A percentile compares a stretch with the other conserved stretches of the same genome.
phyloP scores from a whole-genome alignment of 2,329 filamentous ascomycete species.

The Pezicula radicicola region DNA sequence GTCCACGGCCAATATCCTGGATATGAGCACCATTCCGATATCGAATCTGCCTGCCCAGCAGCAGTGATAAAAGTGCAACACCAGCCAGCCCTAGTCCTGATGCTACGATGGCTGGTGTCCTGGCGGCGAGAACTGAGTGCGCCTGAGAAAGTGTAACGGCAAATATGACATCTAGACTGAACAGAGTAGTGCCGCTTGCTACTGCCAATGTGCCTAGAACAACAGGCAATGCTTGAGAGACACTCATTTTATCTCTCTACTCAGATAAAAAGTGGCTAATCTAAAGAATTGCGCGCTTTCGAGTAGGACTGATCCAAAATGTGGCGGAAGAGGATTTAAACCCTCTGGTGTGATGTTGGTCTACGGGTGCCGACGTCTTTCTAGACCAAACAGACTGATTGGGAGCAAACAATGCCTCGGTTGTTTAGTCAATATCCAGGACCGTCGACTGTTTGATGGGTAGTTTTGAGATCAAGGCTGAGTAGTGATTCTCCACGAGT shows the following conservation, averaged over 20 bases:
- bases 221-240: slow-evolving; percentile 17
- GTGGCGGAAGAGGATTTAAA: slow-evolving; percentile 6
- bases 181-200: slow-evolving; percentile 21
- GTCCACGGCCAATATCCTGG: slow-evolving; percentile 20
- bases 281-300: slow-evolving; percentile 3
- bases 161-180: slow-evolving; percentile 27
- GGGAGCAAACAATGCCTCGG: slow-evolving; percentile 19
- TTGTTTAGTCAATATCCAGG: slow-evolving; percentile 8
- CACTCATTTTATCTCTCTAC: slow-evolving; percentile 15
- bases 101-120: slow-evolving; percentile 21
- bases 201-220: slow-evolving; percentile 24
- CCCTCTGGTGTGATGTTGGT: slow-evolving; percentile 1
- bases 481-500: slow-evolving; percentile 10
- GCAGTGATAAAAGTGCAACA: slow-evolving; percentile 16
- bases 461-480: slow-evolving; percentile 12
- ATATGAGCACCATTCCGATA: slow-evolving; percentile 23
- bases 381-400: slow-evolving; percentile 19
- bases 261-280: background rate
- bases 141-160: slow-evolving; percentile 17
- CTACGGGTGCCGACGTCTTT: slow-evolving; percentile 5
- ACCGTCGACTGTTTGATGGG: slow-evolving; percentile 6
- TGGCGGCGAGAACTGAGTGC: slow-evolving; percentile 7
- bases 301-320: slow-evolving; percentile 12
- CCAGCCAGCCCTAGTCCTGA: slow-evolving; percentile 19
- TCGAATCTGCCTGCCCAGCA: slow-evolving; percentile 23